Base-by-base conservation (phyloP, 108 stramenopile species). In the Fragilaria radians region DNA sequence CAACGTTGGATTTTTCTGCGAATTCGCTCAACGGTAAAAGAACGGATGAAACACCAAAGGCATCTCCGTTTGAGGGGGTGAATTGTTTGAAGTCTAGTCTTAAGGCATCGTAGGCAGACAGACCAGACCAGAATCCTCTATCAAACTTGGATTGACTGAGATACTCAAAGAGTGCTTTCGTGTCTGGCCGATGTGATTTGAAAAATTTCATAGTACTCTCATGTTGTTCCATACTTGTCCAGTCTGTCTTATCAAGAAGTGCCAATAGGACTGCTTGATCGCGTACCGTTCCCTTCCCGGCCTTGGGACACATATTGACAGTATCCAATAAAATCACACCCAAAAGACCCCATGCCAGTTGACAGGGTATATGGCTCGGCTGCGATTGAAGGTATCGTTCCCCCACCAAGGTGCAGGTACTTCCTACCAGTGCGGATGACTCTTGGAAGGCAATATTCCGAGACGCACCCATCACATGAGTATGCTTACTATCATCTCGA, bases 251-350 rank as follows among this genome's bases (percentile, higher is more conserved):
- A 25, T 34, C 46, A 32, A 73, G 28, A 29, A 89, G 50, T 30
- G 55, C 52, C 42, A 70, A 33, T 1, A 93, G 66, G 7, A 86
- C 88, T 17, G 42, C 64, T 52, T 32, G 33, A 73, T 93, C 91
- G 4, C 91, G 60, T 27, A 67, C 62, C 0, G 87, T 89, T 7
- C 69, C 91, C 54, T 87, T 86, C 31, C 86, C 86, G 4, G 86
- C 72, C 27, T 72, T 53, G 25, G 79, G 67, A 49, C 66, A 73
- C 65, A 93, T 68, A 61, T 89, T 85, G 72, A 89, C 71, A 28
- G 87, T 82, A 67, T 93, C 91, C 26, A 93, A 54, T 22, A 93
- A 72, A 24, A 93, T 93, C 24, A 74, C 77, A 42, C 91, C 91
- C 7, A 88, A 60, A 36, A 92, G 54, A n/a, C 46, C 30, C 21